Base-by-base conservation (phyloP, 495 filamentous ascomycete species). In the Platismatia glauca region DNA sequence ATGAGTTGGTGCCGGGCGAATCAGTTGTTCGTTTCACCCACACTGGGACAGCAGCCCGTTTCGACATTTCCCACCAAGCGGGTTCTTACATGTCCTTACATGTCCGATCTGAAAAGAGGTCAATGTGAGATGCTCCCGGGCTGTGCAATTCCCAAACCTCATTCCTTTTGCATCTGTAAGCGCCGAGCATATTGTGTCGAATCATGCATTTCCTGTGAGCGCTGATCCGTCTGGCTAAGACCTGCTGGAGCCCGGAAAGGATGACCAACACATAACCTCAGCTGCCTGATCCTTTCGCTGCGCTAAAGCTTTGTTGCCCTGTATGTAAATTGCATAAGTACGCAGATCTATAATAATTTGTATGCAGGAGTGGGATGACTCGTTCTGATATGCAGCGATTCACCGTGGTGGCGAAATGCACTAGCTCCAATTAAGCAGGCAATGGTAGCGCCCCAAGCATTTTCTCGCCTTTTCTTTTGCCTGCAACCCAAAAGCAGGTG, bases 361-460 rank as follows among this genome's bases (percentile, higher is more conserved):
- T 61, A 44, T n/a, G 50, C 52, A 31, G n/a, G 35, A 55, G 50
- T 55, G 48, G 50, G 50, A 43, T 61, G 15, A 43, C 27, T 43
- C 22, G 37, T 43, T 43, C 37, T 55, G 38, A 56, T 61, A 44
- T 61, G 59, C 59, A 31, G 39, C 37, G 43, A 31, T 33, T 38
- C 56, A 50, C 39, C 29, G 24, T 50, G 39, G 39, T 57, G 53
- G 53, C 39, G 41, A 43, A 55, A 41, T 29, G 46, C 48, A 58
- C 61, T 63, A 58, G 55, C 61, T 46, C 38, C 31, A 35, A 57
- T 44, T 37, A 52, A 63, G 61, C 61, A 63, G 61, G 55, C 57
- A 57, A 20, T 46, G 33, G 53, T 63, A 63, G 61, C 61, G 61
- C 61, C 61, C 61, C 61, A 63, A 63, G 61, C 61, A 63, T 46